Base-by-base conservation (phyloP, 2,329 filamentous ascomycete genomes). In the Hymenoscyphus repandus region DNA sequence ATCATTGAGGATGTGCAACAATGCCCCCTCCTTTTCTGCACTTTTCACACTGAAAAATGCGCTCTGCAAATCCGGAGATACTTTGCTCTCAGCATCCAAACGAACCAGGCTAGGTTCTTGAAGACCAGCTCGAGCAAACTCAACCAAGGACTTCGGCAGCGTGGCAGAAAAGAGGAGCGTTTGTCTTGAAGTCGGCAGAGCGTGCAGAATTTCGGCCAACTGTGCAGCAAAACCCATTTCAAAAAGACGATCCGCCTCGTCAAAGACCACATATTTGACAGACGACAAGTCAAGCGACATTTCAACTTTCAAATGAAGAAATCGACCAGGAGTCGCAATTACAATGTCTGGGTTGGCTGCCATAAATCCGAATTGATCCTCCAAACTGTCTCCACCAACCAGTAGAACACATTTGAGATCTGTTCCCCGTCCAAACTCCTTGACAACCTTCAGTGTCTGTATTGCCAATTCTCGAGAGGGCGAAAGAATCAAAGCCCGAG, bases 221-320 rank as follows among this genome's bases (percentile, higher is more conserved):
- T 99, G 93, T 3, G 88, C 84, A 4, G 91, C 90, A 66, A 99
- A 99, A 61, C 93, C 95, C 92, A 99, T 96, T 67, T 99, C 93
- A 69, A 99, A 99, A 17, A 99, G 75, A 48, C 93, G 82, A 75
- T 99, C 93, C 1, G 93, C 93, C 69, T 99, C 93, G 66, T 99
- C 93, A 58, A 99, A 99, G 7, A 99, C 93, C 20, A 96, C 89
- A 64, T 99, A 99, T 60, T 83, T 80, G 54, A 99, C 85, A 3
- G 90, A 95, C 0, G 86, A 90, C n/a, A 99, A 73, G 64, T 96
- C 89, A 47, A 99, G 71, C 9, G 78, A 77, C 95, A 99, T 99
- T 67, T 99, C 93, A 17, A 97, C 92, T 71, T 97, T 95, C 57
- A 99, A 72, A 75, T 99, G 93, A 59, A 99, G 74, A 62, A 99